Percentiles rank a stretch among this genome's conserved stretches.
These are phyloP conservation scores for Solanum pimpinellifolium DNA, from an alignment of 257 asterid genomes.

Conservation along the genomic window DNA sequence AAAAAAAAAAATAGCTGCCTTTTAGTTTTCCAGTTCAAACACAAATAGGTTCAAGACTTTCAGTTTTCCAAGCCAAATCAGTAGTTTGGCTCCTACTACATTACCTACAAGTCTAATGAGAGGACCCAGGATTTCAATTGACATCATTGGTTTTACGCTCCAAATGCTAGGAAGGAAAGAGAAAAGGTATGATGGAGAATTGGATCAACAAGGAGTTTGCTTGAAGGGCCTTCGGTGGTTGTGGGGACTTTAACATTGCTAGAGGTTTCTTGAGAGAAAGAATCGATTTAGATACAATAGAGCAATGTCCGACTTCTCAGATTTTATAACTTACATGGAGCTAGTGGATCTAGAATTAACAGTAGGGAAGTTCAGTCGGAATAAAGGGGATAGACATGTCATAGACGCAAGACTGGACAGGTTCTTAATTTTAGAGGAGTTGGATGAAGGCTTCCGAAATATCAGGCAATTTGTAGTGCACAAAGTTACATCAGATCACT, in stretches of 20 bases:
- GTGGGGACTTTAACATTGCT: neutral
- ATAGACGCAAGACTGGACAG: neutral
- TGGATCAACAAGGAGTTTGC: neutral
- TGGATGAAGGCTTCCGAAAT: neutral
- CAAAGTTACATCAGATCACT: neutral
- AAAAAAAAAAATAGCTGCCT: neutral
- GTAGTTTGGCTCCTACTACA: neutral
- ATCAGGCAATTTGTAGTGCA: neutral
- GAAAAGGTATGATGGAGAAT: neutral
- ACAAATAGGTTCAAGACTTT: neutral
- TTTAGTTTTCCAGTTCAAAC: neutral
- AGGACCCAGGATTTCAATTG: neutral
- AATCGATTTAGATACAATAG: neutral
- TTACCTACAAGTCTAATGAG: neutral
- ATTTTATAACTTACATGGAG: neutral
- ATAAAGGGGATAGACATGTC: neutral
- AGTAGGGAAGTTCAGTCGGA: neutral
- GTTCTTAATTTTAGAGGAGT: neutral
- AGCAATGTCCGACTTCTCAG: neutral
- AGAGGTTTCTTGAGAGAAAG: neutral
- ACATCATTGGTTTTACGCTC: neutral
- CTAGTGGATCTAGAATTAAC: neutral
- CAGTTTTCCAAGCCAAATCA: neutral
- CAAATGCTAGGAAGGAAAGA: neutral
- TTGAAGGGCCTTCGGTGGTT: neutral